A percentile compares a stretch with the other conserved stretches of the same genome.
phyloP scores from a whole-genome alignment of 306 rosid genomes.

The Cucurbita maxima region DNA sequence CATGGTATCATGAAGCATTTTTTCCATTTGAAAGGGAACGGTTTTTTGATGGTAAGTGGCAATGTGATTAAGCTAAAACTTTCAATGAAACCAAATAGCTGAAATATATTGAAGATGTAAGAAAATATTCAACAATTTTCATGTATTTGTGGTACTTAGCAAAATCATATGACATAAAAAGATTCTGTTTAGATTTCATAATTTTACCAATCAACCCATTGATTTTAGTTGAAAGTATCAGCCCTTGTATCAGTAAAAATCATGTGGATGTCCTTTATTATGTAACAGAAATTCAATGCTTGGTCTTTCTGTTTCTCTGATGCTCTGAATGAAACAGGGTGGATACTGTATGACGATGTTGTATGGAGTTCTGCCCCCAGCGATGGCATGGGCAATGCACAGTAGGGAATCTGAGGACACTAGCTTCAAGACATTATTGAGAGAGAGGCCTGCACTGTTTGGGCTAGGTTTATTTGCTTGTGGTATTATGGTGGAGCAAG shows the following conservation, averaged over 20 bases:
- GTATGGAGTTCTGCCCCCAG: constrained; percentile 74
- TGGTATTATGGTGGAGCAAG: constrained; percentile 39
- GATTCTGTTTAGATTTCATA: background rate
- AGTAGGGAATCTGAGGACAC: constrained; percentile 13
- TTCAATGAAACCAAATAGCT: background rate
- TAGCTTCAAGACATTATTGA: constrained; percentile 14
- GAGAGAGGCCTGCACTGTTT: constrained; percentile 36
- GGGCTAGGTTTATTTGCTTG: constrained; percentile 42
- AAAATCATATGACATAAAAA: background rate
- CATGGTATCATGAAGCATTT: background rate
- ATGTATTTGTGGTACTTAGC: background rate
- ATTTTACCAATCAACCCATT: constrained; percentile 2
- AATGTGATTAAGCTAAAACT: no score
- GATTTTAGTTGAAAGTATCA: background rate
- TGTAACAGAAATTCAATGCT: background rate
- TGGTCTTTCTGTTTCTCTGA: background rate
- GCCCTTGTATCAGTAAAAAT: background rate
- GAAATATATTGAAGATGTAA: background rate
- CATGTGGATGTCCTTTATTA: background rate
- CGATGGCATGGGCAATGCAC: constrained; percentile 59
- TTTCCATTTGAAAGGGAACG: background rate
- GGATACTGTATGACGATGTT: constrained; percentile 68
- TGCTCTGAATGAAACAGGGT: constrained; percentile 30
- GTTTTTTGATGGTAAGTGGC: no score
- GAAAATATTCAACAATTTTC: background rate